A percentile compares a stretch with the other conserved stretches of the same genome.
Evolutionary conservation across 2,329 filamentous ascomycete genomes (phyloP).

Genomic region (Trichoderma semiorbis): DNA sequence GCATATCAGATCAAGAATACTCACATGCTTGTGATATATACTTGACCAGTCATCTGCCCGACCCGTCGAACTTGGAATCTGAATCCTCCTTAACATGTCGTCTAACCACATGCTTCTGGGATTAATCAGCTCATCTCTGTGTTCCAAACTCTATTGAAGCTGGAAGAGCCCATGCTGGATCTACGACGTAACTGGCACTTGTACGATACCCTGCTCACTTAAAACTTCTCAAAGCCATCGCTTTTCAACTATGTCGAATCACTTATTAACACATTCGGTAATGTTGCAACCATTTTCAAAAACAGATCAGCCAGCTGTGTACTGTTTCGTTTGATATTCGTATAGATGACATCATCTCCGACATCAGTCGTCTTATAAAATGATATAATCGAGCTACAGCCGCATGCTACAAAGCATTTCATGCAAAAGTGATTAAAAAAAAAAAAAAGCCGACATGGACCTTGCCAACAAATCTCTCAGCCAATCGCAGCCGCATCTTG

Average conservation of each 20-base stretch:
- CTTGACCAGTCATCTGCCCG: no score
- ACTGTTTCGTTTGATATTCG: background rate
- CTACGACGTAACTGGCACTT: background rate
- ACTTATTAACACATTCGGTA: background rate
- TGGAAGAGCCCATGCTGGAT: background rate
- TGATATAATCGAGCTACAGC: background rate
- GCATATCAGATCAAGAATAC: background rate
- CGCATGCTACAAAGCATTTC: background rate
- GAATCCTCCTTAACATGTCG: no score
- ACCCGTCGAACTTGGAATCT: background rate
- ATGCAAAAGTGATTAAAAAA: background rate
- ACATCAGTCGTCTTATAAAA: background rate
- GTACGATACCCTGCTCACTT: no score
- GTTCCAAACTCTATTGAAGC: background rate
- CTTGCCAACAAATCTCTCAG: background rate
- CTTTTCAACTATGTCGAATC: no score
- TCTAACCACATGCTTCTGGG: background rate
- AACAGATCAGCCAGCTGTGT: background rate
- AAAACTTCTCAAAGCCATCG: no score
- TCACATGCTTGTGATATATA: background rate
- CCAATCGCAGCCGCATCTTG: background rate
- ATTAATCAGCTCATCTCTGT: background rate
- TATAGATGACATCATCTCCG: background rate
- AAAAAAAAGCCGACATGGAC: background rate
- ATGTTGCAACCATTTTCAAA: background rate